Percentiles rank a stretch among this genome's conserved stretches.
Evolutionary conservation across 2,329 filamentous ascomycete genomes (phyloP).

Genomic region (Microdochium paspali): DNA sequence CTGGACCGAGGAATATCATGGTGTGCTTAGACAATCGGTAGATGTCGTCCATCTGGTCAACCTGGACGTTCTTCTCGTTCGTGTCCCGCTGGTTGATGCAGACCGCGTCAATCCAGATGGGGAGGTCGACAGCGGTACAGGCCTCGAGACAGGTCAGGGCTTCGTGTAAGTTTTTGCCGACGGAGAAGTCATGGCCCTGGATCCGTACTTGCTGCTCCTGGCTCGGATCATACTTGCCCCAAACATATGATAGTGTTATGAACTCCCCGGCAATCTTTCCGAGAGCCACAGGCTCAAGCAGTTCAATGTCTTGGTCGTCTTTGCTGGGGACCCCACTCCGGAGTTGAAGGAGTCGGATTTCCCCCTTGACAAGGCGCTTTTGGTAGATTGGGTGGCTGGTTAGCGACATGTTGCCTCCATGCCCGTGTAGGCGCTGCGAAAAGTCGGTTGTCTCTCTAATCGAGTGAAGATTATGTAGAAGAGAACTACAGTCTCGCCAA

Average conservation of each 20-base stretch:
- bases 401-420: not conserved
- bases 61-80: no score
- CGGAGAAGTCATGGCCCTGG: not conserved
- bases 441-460: no score
- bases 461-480: no score
- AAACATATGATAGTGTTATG: not conserved
- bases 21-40: no score
- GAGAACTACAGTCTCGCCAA: no score
- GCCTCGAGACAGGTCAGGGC: not conserved
- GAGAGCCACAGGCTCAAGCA: not conserved
- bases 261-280: not conserved
- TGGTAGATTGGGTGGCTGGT: not conserved
- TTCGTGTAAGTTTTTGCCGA: not conserved
- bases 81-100: no score
- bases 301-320: not conserved
- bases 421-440: no score
- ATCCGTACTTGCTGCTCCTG: not conserved
- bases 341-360: not conserved
- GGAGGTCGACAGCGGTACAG: no score
- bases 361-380: not conserved
- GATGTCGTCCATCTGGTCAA: no score
- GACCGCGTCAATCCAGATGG: no score
- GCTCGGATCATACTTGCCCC: not conserved
- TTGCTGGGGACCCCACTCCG: not conserved
- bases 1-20: no score